phyloP scores from a whole-genome alignment of 306 rosid species.

The Oxytropis ochrocephala region DNA sequence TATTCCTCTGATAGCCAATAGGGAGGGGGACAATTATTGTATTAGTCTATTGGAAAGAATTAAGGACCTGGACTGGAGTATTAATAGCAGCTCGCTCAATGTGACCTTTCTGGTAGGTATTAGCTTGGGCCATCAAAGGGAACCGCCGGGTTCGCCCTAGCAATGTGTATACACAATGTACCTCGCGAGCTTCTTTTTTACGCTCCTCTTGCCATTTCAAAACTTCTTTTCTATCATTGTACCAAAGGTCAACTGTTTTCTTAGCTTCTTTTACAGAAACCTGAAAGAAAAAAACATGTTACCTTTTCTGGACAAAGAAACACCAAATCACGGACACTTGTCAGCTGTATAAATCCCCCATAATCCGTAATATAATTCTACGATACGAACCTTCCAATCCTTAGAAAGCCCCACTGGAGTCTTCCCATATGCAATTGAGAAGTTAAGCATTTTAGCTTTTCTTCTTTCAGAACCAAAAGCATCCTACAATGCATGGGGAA shows the following conservation, averaged over 20 bases:
- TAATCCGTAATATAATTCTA: background rate
- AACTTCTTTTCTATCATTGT: constrained; percentile 85
- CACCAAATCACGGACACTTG: background rate
- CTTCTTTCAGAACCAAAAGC: constrained; percentile 89
- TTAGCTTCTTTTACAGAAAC: constrained; percentile 86
- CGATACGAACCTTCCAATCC: constrained; percentile 79
- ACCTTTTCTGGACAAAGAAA: background rate
- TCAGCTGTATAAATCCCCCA: background rate
- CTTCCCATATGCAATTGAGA: constrained; percentile 95
- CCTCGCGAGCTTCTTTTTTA: constrained; percentile 54
- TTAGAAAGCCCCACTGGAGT: constrained; percentile 88
- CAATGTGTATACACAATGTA: constrained; percentile 59
- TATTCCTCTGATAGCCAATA: background rate
- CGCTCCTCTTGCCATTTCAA: constrained; percentile 70
- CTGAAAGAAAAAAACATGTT: constrained; percentile 34
- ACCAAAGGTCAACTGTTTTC: constrained; percentile 86
- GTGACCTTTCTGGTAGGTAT: constrained; percentile 68
- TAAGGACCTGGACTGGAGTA: constrained; percentile 87
- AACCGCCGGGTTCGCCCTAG: constrained; percentile 80
- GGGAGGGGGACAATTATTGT: background rate
- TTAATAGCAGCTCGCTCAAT: constrained; percentile 95
- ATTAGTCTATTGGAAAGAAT: constrained; percentile 13
- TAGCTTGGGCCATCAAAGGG: constrained; percentile 58
- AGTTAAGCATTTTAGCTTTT: constrained; percentile 96
- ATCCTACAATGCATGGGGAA: constrained; percentile 43